Conservation (phyloP, 768 basidiomycete genomes). For the Mrakia blollopis region DNA sequence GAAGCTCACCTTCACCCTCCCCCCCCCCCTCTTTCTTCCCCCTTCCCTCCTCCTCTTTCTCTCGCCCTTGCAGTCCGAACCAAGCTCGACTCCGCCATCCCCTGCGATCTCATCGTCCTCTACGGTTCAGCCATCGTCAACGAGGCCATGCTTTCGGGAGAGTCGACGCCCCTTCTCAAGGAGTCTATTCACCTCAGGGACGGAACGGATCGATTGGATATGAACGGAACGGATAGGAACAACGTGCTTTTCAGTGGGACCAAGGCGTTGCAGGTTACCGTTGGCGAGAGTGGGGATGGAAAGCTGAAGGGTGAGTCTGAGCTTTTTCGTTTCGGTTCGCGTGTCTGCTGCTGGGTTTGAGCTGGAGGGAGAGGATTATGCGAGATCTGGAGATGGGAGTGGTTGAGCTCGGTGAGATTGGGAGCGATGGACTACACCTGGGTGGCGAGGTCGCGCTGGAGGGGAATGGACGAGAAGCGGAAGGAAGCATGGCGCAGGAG, state of each 20-base stretch:
- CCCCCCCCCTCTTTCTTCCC: not conserved
- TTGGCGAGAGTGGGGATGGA: conserved; percentile 42
- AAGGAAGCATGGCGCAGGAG: too few relatives aligned
- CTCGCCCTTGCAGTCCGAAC: conserved; percentile 44
- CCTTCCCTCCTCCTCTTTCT: not conserved
- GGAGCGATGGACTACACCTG: too few relatives aligned
- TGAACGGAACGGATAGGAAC: conserved; percentile 81
- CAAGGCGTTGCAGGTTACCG: conserved; percentile 84
- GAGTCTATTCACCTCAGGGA: conserved; percentile 88
- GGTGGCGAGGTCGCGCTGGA: too few relatives aligned
- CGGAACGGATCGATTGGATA: conserved; percentile 66
- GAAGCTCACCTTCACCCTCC: not conserved
- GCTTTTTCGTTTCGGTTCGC: too few relatives aligned
- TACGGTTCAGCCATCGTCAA: conserved; percentile 94
- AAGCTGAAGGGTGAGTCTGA: conserved; percentile 8
- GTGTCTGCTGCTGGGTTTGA: too few relatives aligned
- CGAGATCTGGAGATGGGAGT: too few relatives aligned
- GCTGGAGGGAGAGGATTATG: too few relatives aligned
- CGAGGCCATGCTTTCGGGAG: conserved; percentile 98
- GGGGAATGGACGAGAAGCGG: not conserved
- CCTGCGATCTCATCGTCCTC: conserved; percentile 88
- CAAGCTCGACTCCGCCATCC: conserved; percentile 74
- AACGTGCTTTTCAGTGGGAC: conserved; percentile 90
- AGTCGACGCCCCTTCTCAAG: conserved; percentile 93
- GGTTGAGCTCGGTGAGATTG: too few relatives aligned